Base-by-base conservation (phyloP, 2,329 filamentous ascomycete genomes). In the Pseudogymnoascus pannorum region DNA sequence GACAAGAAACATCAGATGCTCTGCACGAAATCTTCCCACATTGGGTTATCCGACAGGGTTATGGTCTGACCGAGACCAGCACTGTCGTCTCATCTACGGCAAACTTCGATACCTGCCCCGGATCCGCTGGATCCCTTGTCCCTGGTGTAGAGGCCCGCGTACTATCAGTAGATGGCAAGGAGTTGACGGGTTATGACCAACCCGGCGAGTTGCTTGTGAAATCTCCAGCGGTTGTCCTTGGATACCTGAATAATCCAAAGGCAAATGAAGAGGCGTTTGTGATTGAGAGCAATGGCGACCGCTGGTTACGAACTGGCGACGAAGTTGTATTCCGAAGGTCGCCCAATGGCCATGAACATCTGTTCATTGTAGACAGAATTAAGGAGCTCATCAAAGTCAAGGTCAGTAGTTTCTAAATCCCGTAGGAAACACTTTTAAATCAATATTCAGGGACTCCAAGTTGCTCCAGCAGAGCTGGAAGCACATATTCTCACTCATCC, bases 401-500 rank as follows among this genome's bases (percentile, higher is more conserved):
- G 78, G 85, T 86, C 73, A 20, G 73, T 29, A 57, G 11, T 31
- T 31, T 31, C 29, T 9, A 31, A 31, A 31, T 31, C 8, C 11
- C 29, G 7, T 9, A 31, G 8, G 29, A 31, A 31, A 31, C 29
- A 31, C 3, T 31, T 31, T 31, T 9, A 2, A 31, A 31, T 31
- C 4, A 31, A 8, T 35, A 35, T 35, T 14, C 9, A 14, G 33
- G 90, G 89, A 62, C 78, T 87, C 63, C 90, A 93, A 84, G 90
- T 94, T 22, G 88, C 90, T 1, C 90, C 90, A 0, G 90, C 90
- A 1, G 90, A 94, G 71, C 82, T 95, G 1, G 90, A 94, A 75
- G 87, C 88, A 1, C 88, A 91, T 68, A 78, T 95, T 4, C 83
- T 95, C 12, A 82, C 85, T 0, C 89, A 93, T 71, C 84, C 86